A percentile compares a stretch with the other conserved stretches of the same genome.
These are phyloP conservation scores for Acanthamoeba culbertsoni DNA, from an alignment of 208 protist species.

Conservation along the genomic window DNA sequence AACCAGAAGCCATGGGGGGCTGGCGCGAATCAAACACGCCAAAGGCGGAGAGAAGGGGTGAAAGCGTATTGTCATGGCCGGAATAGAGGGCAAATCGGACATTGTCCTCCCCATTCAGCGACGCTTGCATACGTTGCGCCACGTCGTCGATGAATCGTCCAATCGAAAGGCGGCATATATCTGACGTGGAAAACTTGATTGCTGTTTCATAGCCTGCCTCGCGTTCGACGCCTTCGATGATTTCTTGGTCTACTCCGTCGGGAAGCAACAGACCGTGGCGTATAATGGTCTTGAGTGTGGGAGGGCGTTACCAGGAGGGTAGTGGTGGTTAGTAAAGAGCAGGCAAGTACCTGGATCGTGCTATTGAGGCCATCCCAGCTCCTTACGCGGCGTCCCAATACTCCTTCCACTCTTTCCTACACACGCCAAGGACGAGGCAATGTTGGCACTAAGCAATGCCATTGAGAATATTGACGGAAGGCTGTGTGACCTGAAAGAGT, in stretches of 20 bases:
- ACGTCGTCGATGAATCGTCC: not conserved
- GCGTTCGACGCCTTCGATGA: not conserved
- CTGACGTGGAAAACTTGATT: not conserved
- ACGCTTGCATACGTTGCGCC: not conserved
- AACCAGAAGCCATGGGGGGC: conserved; percentile 35
- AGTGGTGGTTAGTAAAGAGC: not conserved
- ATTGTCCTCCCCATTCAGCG: not conserved
- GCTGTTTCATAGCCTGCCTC: not conserved
- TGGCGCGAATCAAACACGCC: not conserved
- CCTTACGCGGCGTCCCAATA: not conserved
- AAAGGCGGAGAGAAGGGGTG: conserved; percentile 1
- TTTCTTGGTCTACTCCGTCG: not conserved
- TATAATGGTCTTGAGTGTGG: not conserved
- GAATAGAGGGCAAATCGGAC: conserved; percentile 8
- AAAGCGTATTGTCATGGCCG: conserved; percentile 35
- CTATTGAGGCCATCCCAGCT: conserved; percentile 21
- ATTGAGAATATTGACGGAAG: no score
- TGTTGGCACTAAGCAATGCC: no score
- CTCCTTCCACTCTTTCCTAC: not conserved
- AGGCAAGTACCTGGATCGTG: not conserved
- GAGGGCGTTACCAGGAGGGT: not conserved
- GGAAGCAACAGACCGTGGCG: not conserved
- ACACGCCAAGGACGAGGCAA: no score
- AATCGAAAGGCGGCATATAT: not conserved
- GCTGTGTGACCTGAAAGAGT: not conserved